Evolutionary conservation across 73 alveolate species (phyloP), one percentile per base, ranked within the genome.

Genomic region (Paramecium biaurelia): DNA sequence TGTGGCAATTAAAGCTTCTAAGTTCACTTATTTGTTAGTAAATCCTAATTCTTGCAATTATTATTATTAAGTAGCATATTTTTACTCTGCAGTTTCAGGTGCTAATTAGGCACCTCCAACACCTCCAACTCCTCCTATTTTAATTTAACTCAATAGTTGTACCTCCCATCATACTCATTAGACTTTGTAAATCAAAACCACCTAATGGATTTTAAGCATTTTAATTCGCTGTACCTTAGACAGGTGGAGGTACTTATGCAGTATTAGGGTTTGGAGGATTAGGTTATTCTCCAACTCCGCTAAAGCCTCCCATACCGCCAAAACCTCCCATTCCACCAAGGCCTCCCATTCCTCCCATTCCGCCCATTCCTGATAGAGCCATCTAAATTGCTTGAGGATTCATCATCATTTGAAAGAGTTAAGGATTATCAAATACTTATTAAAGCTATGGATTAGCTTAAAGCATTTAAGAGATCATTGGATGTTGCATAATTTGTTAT

Each of bases 11-110:
- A 98, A 96, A 70, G 98, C 98, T 23, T 98, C 98, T 28, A 98
- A 90, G 85, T 97, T 98, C 30, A 97, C 95, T 57, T 96, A 97
- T 92, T 97, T 99, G 70, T 98, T 97, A 56, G 96, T 94, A 93
- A 97, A 98, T 79, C 99, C 99, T 99, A 98, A 95, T 57, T 96
- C 99, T 93, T 97, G 92, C 93, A 98, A 93, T 93, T 96, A 95
- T 57, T 95, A 95, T 34, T 97, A 93, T 94, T 98, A 98, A 23
- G 95, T 92, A 24, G 96, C 96, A 96, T 95, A 98, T 89, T 93
- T 95, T 86, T 95, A 99, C 93, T 95, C 97, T 49, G 97, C 97
- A 38, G 68, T 20, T 20, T 85, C 89, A 7, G 86, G 72, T 72
- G 67, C 14, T 58, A 85, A 85, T 56, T 30, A 63, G 18, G 56